A percentile compares a stretch with the other conserved stretches of the same genome.
Conservation (phyloP, 2,329 filamentous ascomycete species). For the Thielaviopsis euricoi region DNA sequence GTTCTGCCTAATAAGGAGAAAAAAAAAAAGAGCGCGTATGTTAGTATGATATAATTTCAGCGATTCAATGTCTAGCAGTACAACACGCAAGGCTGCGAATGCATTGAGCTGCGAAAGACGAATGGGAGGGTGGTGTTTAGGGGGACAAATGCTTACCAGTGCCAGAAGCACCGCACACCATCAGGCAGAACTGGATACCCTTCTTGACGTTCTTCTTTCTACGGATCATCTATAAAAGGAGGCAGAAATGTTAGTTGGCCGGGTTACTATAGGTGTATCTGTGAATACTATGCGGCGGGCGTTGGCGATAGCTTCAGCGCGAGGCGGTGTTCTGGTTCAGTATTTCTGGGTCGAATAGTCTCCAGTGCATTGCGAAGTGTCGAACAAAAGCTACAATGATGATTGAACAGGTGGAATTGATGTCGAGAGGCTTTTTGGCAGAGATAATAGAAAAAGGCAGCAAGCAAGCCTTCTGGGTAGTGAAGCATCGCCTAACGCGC, state of each 20-base stretch:
- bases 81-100: not conserved
- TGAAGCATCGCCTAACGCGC: conserved; percentile 9
- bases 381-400: not conserved
- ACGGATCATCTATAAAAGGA: conserved; percentile 72
- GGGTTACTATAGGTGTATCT: conserved; percentile 8
- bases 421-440: not conserved
- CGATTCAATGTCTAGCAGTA: not conserved
- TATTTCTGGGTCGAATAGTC: not conserved
- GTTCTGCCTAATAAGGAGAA: conserved; percentile 54
- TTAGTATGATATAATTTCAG: not conserved
- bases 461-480: not conserved
- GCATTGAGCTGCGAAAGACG: not conserved
- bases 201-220: conserved; percentile 99
- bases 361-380: not conserved
- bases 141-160: conserved; percentile 51
- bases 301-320: conserved; percentile 1
- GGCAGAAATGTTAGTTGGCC: conserved; percentile 16
- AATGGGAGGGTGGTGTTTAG: not conserved
- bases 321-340: not conserved
- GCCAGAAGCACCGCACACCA: conserved; percentile 98
- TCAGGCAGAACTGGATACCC: conserved; percentile 99
- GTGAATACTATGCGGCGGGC: conserved; percentile 1
- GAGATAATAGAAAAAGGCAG: not conserved
- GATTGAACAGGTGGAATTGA: not conserved
- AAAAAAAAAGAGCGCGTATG: conserved; percentile 10